Base-by-base conservation (phyloP, 176 grass and related monocot species). In the Secale cereale region DNA sequence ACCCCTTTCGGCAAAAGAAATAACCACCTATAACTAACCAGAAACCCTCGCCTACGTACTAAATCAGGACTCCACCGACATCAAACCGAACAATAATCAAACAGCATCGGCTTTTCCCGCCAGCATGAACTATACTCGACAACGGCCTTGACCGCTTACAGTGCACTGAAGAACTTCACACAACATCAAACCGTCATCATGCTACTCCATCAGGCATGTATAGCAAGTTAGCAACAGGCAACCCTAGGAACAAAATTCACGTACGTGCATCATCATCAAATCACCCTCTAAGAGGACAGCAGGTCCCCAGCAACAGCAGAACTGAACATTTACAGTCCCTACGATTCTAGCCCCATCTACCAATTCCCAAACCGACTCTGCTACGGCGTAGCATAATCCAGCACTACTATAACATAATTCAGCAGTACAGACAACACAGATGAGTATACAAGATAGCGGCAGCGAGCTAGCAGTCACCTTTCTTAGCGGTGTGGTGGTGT, bases 401-500 rank as follows among this genome's bases (percentile, higher is more conserved):
- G 19, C 20, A 57, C 19, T 57, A 50, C 13, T 23, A 37, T 30
- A 32, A 0, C 76, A 68, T 20, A 83, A 83, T 80, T 81, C 76
- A 73, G 68, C 7, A 28, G 2, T 60, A 3, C 0, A 57, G 3
- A 78, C 10, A 56, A 27, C 2, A 4, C 16, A 59, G 5, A 59
- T 8, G 3, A 0, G 36, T 0, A n/a, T 0, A 65, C 41, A 22
- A 70, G 40, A 32, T 6, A 6, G 14, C 3, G 0, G 16, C 2
- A 86, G 3, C 10, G 17, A 25, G 70, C 3, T 10, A 33, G 19
- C 26, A 10, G n/a, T 77, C 70, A 91, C 89, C 89, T 91, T 84
- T 88, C 77, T 88, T 91, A 2, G 71, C 12, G 22, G 70, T 5
- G 70, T 91, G 85, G 82, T 91, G 89, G 70, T 88, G 89, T n/a